Evolutionary conservation across 257 asterid genomes (phyloP), one percentile per base, ranked within the genome.

Genomic region (Primulina tabacum): DNA sequence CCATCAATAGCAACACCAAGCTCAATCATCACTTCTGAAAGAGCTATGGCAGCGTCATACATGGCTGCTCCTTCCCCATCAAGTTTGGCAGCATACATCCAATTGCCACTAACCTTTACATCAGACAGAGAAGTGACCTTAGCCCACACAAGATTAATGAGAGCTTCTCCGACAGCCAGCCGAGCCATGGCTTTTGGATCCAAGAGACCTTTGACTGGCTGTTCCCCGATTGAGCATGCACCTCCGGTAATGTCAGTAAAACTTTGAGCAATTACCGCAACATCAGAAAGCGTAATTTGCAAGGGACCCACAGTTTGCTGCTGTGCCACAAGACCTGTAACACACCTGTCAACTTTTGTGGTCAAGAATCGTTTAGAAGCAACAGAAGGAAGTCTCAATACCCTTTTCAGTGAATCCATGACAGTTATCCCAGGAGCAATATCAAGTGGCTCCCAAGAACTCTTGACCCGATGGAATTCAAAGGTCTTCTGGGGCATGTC

Each of bases 51-150:
- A 47, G 96, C 97, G 74, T 93, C 99, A 60, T 89, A 90, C 99
- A 93, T 93, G 65, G 87, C 90, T 3, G 96, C 97, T 58, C 97
- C 99, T 80, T 93, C 97, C 28, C 96, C 99, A 55, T 90, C 97
- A 32, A 93, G 76, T 78, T 90, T 93, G n/a, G 97, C 97, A 32
- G 99, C 99, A 74, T 93, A 93, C 99, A 90, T 90, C 97, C 97
- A 93, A 74, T 93, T 93, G 43, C 96, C 99, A 76, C 99, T 93
- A 4, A 95, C 95, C 79, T 93, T 93, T 18, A 90, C 91, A 62
- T 93, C 94, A 33, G 92, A 81, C 68, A 93, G 89, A 80, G 96
- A 87, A 69, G 96, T 93, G 62, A 90, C 87, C 79, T 80, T 81
- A 10, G 96, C 97, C 97, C 96, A 90, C 21, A 90, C 94, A 52